phyloP scores from a whole-genome alignment of 169 alveolate genomes.

The Plasmodium knowlesi region DNA sequence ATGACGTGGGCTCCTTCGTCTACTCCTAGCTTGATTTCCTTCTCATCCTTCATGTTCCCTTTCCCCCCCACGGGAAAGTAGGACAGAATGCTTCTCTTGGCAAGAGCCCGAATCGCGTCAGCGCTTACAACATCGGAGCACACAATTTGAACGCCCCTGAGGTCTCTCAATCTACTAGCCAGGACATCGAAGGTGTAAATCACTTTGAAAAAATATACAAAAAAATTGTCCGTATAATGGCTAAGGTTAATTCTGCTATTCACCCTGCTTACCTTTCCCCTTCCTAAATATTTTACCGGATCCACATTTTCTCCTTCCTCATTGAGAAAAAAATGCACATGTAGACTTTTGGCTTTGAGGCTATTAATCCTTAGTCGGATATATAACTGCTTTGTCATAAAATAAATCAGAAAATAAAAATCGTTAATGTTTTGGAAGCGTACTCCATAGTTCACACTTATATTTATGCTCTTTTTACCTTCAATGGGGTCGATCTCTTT shows the following conservation, averaged over 20 bases:
- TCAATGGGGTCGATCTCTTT: neutral
- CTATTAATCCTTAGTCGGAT: conserved; percentile 50
- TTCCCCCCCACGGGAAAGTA: conserved; percentile 7
- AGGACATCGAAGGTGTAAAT: conserved; percentile 11
- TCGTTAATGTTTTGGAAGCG: conserved; percentile 56
- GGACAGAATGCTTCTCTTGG: conserved; percentile 38
- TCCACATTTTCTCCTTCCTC: conserved; percentile 53
- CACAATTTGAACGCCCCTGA: conserved; percentile 60
- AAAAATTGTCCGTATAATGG: conserved; percentile 45
- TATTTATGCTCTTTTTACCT: conserved; percentile 33
- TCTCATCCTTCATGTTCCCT: neutral
- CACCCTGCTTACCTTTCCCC: conserved; percentile 39
- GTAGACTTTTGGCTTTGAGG: conserved; percentile 30
- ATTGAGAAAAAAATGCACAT: conserved; percentile 26
- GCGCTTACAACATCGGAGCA: conserved; percentile 38
- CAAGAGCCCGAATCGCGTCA: neutral
- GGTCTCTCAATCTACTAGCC: conserved; percentile 12
- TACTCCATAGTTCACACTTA: conserved; percentile 64
- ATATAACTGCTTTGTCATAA: conserved; percentile 66
- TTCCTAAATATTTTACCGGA: conserved; percentile 33
- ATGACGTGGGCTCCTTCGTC: neutral
- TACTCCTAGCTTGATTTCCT: neutral
- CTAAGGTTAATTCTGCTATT: conserved; percentile 33
- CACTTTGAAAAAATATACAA: conserved; percentile 58
- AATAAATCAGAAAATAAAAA: conserved; percentile 69